phyloP scores from a whole-genome alignment of 495 filamentous ascomycete genomes.

The Pyrenula massariospora region DNA sequence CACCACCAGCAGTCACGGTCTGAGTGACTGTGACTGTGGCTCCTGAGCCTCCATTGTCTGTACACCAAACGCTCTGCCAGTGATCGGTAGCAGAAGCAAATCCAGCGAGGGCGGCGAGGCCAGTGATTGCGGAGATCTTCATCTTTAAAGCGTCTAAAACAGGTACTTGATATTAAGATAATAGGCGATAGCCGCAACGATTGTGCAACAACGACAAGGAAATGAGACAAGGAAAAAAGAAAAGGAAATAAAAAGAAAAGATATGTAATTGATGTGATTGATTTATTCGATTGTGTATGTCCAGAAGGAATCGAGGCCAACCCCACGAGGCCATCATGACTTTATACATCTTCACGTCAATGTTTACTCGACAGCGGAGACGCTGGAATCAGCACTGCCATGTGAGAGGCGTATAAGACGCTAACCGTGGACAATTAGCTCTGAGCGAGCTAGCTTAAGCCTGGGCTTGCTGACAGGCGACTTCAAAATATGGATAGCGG shows the following conservation, averaged over 20 bases:
- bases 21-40: not conserved
- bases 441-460: not conserved
- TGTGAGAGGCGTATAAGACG: not conserved
- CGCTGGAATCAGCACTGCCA: not conserved
- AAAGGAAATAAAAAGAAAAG: not conserved
- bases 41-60: not conserved
- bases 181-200: not conserved
- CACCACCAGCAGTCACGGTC: not conserved
- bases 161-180: not conserved
- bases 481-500: not conserved
- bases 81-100: not conserved
- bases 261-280: not conserved
- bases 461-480: not conserved
- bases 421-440: not conserved
- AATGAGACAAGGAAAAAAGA: not conserved
- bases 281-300: not conserved
- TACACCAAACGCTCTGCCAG: not conserved
- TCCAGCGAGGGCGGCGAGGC: not conserved
- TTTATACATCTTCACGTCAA: not conserved
- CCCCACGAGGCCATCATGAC: not conserved
- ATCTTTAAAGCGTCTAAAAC: no score
- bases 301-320: not conserved
- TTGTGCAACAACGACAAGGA: not conserved
- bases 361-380: not conserved
- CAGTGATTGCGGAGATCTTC: not conserved